Evolutionary conservation across 352 stramenopile species (phyloP).

Genomic region (Peronosclerospora sorghi): DNA sequence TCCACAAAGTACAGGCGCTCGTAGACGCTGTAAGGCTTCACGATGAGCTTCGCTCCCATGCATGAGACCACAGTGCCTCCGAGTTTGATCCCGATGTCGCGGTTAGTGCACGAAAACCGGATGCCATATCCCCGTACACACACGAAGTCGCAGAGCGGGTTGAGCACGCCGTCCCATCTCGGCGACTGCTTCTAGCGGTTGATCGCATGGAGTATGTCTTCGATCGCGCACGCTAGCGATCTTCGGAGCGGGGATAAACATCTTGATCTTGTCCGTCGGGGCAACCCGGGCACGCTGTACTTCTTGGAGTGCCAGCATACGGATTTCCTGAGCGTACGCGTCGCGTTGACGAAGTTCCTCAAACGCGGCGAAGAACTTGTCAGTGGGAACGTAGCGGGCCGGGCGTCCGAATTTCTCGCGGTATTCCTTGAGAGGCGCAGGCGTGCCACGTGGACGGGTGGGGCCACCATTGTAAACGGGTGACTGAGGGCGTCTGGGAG

Average conservation of each 20-base stretch:
- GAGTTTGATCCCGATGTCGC: not conserved
- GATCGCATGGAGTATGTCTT: not conserved
- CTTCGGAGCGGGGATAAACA: not conserved
- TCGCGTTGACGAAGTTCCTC: not conserved
- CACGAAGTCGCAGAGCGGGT: not conserved
- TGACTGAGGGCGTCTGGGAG: too few species aligned
- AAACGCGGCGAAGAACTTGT: not conserved
- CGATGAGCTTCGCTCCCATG: not conserved
- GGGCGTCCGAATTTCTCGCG: not conserved
- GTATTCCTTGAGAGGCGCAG: not conserved
- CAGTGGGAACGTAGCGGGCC: not conserved
- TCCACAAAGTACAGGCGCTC: constrained; percentile 6
- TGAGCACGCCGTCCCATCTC: not conserved
- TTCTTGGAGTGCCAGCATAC: not conserved
- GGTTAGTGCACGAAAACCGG: constrained; percentile 2
- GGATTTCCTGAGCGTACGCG: not conserved
- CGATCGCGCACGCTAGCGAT: not conserved
- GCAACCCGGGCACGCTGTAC: not conserved
- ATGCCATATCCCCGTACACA: not conserved
- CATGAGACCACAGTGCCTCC: not conserved
- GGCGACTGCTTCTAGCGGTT: not conserved
- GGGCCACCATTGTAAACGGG: too few species aligned
- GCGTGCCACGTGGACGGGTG: too few species aligned
- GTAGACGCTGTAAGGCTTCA: constrained; percentile 2
- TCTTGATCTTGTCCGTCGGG: not conserved